A percentile compares a stretch with the other conserved stretches of the same genome.
These are phyloP conservation scores for Baeospora myosura DNA, from an alignment of 1,284 basidiomycete species.

Conservation along the genomic window DNA sequence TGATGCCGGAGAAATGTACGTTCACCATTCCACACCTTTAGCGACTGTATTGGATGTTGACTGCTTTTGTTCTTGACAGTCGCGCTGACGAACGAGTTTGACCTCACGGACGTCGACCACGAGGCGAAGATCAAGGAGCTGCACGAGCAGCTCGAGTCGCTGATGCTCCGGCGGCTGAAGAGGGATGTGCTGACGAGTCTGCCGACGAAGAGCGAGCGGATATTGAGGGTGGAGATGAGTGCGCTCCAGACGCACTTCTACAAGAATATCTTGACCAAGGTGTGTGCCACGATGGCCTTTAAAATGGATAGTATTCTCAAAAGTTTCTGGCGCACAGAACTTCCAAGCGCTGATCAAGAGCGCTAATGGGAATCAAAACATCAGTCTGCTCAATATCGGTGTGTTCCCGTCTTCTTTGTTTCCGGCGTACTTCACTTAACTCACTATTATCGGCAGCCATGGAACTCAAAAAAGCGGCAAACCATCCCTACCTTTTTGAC, in stretches of 20 bases:
- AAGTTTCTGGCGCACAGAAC: conserved; percentile 63
- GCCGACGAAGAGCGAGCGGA: conserved; percentile 97
- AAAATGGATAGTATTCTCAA: conserved; percentile 4
- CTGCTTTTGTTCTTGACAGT: conserved; percentile 38
- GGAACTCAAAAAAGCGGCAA: conserved; percentile 96
- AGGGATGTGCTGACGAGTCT: conserved; percentile 96
- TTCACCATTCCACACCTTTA: conserved; percentile 13
- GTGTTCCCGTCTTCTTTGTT: conserved; percentile 16
- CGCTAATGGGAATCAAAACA: conserved; percentile 73
- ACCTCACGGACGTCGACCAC: conserved; percentile 88
- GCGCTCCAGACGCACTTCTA: conserved; percentile 97
- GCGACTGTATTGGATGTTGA: conserved; percentile 3
- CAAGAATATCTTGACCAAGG: conserved; percentile 97
- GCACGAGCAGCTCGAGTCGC: conserved; percentile 86
- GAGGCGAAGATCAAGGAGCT: conserved; percentile 93
- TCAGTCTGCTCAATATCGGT: conserved; percentile 93
- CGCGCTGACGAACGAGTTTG: conserved; percentile 87
- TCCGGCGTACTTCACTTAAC: conserved; percentile 7
- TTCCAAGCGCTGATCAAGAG: conserved; percentile 90
- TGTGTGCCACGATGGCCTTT: conserved; percentile 21
- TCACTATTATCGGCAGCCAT: conserved; percentile 47
- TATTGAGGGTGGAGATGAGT: conserved; percentile 96
- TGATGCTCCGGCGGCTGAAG: conserved; percentile 95
- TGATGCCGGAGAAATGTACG: conserved; percentile 96
- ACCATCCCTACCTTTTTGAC: conserved; percentile 97